Percentiles rank a stretch among this genome's conserved stretches.
Evolutionary conservation across 129 eudicot genomes (phyloP).

Genomic region (Flaveria linearis): DNA sequence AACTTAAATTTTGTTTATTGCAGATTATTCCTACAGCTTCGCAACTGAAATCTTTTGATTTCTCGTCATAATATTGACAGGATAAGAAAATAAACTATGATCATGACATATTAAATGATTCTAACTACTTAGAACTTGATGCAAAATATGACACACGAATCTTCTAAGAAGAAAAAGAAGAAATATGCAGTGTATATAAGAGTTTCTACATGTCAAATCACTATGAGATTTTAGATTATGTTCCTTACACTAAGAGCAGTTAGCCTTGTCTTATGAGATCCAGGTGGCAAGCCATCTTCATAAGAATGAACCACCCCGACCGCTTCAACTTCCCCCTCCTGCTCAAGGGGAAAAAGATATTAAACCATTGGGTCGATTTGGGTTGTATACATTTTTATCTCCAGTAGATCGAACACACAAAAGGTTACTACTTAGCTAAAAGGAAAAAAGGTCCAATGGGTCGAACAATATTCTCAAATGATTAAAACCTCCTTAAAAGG

Average conservation of each 20-base stretch:
- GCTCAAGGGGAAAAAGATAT: slow-evolving; percentile 20
- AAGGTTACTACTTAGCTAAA: neutral
- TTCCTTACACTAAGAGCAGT: slow-evolving; percentile 84
- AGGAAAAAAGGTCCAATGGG: neutral
- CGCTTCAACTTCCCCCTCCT: slow-evolving; percentile 97
- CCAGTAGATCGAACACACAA: neutral
- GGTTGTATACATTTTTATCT: neutral
- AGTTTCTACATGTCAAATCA: neutral
- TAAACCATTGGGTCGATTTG: neutral
- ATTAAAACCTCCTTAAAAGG: no score
- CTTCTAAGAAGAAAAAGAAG: neutral
- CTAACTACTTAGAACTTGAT: slow-evolving; percentile 3
- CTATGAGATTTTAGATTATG: neutral
- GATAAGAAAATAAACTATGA: neutral
- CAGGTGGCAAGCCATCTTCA: slow-evolving; percentile 91
- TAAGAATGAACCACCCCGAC: slow-evolving; percentile 81
- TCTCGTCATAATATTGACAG: neutral
- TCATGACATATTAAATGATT: slow-evolving; percentile 5
- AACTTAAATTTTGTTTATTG: neutral
- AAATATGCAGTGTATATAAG: neutral
- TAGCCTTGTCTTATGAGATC: slow-evolving; percentile 81
- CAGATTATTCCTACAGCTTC: slow-evolving; percentile 2
- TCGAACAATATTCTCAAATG: no score
- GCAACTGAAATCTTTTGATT: neutral
- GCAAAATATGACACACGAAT: slow-evolving; percentile 1